Conservation (phyloP, 1,284 basidiomycete genomes). For the Farysia itapuensis region DNA sequence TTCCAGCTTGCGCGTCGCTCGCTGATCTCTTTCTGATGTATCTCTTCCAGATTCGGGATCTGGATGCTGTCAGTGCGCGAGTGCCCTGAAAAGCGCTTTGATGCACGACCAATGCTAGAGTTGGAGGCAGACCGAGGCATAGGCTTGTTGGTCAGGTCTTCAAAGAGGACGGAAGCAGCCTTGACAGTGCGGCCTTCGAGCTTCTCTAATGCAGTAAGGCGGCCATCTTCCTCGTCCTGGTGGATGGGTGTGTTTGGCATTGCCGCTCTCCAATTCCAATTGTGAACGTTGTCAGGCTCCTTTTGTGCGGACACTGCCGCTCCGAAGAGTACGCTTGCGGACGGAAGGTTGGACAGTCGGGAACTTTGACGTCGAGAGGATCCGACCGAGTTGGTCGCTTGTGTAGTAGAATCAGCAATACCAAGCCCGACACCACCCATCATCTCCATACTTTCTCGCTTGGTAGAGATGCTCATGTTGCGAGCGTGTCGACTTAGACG, state of each 20-base stretch:
- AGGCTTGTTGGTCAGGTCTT: neutral
- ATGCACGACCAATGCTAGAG: constrained; percentile 21
- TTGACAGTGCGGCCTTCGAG: constrained; percentile 37
- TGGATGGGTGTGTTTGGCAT: constrained; percentile 14
- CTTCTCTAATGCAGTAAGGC: constrained; percentile 52
- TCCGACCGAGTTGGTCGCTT: constrained; percentile 7
- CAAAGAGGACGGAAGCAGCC: neutral
- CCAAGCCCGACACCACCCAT: constrained; percentile 47
- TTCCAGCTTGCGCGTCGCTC: constrained; percentile 33
- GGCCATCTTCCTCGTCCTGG: constrained; percentile 23
- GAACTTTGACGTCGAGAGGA: constrained; percentile 30
- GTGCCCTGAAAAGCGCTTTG: constrained; percentile 33
- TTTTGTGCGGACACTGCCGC: constrained; percentile 1
- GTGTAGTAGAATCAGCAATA: constrained; percentile 2
- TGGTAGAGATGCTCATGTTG: constrained; percentile 42
- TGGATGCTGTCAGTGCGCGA: constrained; percentile 44
- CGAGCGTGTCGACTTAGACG: constrained; percentile 43
- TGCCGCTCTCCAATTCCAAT: constrained; percentile 37
- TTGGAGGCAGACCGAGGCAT: neutral
- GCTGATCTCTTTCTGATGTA: constrained; percentile 40
- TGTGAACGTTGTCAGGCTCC: constrained; percentile 10
- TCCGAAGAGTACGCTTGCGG: constrained; percentile 43
- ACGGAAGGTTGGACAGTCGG: constrained; percentile 39
- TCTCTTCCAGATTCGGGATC: constrained; percentile 49
- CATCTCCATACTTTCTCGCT: constrained; percentile 54